A percentile compares a stretch with the other conserved stretches of the same genome.
Evolutionary conservation across 1,139 yeast species (phyloP).

Genomic region (Candida tunisiensis): DNA sequence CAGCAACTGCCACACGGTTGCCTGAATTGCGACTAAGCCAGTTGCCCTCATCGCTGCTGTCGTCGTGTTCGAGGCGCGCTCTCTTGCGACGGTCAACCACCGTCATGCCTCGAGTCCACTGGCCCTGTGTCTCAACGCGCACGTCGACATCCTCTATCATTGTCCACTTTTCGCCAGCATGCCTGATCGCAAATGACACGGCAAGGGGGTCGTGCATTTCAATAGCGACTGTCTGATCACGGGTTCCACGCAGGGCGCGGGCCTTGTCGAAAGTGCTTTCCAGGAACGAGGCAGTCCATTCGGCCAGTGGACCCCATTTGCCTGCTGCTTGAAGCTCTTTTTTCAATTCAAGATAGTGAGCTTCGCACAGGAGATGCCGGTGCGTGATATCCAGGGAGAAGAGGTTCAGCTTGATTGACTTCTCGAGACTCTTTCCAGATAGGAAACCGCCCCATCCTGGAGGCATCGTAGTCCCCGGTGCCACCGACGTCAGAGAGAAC

Average conservation of each 20-base stretch:
- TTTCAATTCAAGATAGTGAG: slow-evolving; percentile 8
- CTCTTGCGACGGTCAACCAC: slow-evolving; percentile 20
- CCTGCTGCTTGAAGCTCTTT: slow-evolving; percentile 3
- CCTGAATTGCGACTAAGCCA: slow-evolving; percentile 10
- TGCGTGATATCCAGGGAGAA: slow-evolving; percentile 24
- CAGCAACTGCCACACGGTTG: slow-evolving; percentile 7
- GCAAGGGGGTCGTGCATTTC: slow-evolving; percentile 26
- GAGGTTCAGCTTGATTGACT: slow-evolving; percentile 15
- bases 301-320: slow-evolving; percentile 15
- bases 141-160: slow-evolving; percentile 15
- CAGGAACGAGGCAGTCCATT: slow-evolving; percentile 21
- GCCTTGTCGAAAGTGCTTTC: slow-evolving; percentile 16
- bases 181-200: slow-evolving; percentile 15
- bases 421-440: slow-evolving; percentile 5
- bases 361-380: slow-evolving; percentile 13
- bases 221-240: slow-evolving; percentile 8
- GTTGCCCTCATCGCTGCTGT: slow-evolving; percentile 7
- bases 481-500: slow-evolving; percentile 17
- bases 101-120: slow-evolving; percentile 21
- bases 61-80: slow-evolving; percentile 4
- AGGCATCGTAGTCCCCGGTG: slow-evolving; percentile 16
- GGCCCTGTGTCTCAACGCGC: slow-evolving; percentile 23
- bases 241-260: slow-evolving; percentile 9
- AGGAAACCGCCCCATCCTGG: slow-evolving; percentile 7
- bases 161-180: slow-evolving; percentile 12